A percentile compares a stretch with the other conserved stretches of the same genome.
These are phyloP conservation scores for Stachybotrys chartarum DNA, from an alignment of 2,329 filamentous ascomycete species.

Conservation along the genomic window DNA sequence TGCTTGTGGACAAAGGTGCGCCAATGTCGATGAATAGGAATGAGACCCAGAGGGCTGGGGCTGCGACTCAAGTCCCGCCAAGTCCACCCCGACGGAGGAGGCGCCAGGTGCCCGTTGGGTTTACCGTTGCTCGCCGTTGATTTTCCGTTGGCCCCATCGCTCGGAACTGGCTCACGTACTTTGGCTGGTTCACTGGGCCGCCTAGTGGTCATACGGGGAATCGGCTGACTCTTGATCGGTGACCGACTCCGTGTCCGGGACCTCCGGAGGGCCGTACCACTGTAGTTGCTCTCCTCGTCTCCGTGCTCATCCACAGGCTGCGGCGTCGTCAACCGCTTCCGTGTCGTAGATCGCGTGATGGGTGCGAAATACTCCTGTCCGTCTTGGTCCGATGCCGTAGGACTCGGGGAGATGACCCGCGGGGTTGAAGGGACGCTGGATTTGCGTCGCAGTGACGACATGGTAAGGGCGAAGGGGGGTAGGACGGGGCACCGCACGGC, in stretches of 20 bases:
- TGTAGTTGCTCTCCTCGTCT: constrained; percentile 41
- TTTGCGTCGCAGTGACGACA: constrained; percentile 45
- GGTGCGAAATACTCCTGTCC: constrained; percentile 56
- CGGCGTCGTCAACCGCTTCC: constrained; percentile 48
- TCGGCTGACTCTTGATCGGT: constrained; percentile 46
- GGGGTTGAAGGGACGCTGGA: constrained; percentile 66
- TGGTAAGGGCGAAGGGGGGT: constrained; percentile 48
- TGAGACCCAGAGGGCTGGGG: constrained; percentile 86
- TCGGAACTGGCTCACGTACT: constrained; percentile 14
- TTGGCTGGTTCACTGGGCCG: constrained; percentile 31
- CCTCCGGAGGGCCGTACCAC: constrained; percentile 43
- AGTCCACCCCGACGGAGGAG: constrained; percentile 61
- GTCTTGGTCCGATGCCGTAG: constrained; percentile 42
- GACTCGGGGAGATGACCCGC: constrained; percentile 84
- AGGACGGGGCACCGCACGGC: constrained; percentile 49
- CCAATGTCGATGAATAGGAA: constrained; percentile 92
- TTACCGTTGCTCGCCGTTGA: constrained; percentile 21
- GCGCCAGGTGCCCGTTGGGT: constrained; percentile 62
- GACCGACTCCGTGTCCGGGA: constrained; percentile 67
- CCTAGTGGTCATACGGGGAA: constrained; percentile 45
- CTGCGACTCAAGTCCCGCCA: constrained; percentile 88
- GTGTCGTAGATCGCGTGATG: constrained; percentile 66
- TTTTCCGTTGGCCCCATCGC: constrained; percentile 1
- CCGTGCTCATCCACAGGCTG: constrained; percentile 53
- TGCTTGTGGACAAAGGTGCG: constrained; percentile 90